Conservation (phyloP, 345 rosid species). For the Bruguiera sexangula region DNA sequence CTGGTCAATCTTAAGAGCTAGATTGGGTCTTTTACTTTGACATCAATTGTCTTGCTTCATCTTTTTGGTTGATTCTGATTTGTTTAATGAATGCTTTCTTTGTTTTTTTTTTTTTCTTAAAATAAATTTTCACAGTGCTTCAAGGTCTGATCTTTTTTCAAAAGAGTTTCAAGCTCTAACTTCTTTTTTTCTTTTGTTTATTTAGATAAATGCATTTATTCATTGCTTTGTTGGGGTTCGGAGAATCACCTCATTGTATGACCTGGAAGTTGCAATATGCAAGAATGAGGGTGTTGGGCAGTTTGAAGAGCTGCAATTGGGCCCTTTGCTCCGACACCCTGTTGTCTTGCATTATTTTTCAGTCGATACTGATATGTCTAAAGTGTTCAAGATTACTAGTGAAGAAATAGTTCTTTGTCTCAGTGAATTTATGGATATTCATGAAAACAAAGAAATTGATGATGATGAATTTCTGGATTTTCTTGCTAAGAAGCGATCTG, state of each 20-base stretch:
- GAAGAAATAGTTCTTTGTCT: slow-evolving; percentile 59
- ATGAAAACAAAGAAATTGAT: slow-evolving; percentile 33
- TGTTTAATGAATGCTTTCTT: no score
- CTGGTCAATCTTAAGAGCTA: no score
- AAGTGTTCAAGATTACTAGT: slow-evolving; percentile 55
- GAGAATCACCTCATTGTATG: slow-evolving; percentile 65
- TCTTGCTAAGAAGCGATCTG: slow-evolving; percentile 53
- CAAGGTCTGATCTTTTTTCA: neutral
- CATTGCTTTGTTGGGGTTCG: slow-evolving; percentile 75
- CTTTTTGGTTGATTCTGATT: no score
- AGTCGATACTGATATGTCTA: slow-evolving; percentile 31
- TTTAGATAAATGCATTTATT: slow-evolving; percentile 80
- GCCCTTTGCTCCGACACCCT: slow-evolving; percentile 67
- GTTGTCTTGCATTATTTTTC: slow-evolving; percentile 67
- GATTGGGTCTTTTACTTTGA: no score
- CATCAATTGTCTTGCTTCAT: no score
- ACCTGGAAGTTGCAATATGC: slow-evolving; percentile 72
- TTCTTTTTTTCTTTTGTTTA: neutral
- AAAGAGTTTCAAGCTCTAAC: neutral
- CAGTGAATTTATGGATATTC: slow-evolving; percentile 37
- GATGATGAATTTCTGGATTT: slow-evolving; percentile 64
- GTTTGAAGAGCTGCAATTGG: slow-evolving; percentile 68
- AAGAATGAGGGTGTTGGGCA: slow-evolving; percentile 56
- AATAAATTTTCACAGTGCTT: neutral
- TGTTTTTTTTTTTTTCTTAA: no score